Base-by-base conservation (phyloP, 202 grass and related monocot species). In the Saccharum hybrid region DNA sequence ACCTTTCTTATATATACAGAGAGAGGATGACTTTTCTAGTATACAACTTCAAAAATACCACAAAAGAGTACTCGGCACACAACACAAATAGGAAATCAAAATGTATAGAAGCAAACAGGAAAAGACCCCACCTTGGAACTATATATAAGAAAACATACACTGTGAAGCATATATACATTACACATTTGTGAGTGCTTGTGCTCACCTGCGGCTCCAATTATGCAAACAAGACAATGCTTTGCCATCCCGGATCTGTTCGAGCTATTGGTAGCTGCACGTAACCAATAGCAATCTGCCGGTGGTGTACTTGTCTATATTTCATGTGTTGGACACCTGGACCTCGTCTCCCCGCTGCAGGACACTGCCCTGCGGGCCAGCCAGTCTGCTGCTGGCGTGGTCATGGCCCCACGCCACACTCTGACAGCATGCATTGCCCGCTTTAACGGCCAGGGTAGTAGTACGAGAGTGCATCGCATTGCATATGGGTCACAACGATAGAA, bases 271-370 rank as follows among this genome's bases (percentile, higher is more conserved):
- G 51, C 19, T 6, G 9, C 49, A 36, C 57, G 66, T 45, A 36
- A 36, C 30, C 57, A 62, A 1, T 40, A 39, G 28, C 36, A 5
- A 75, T 8, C 81, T 48, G 49, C 4, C 26, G 63, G 3, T 0
- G 11, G 11, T 76, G 76, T 76, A 71, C 82, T 71, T 81, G 63
- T 71, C 81, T 80, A 85, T 85, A 85, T 88, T 88, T 88, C 86
- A 88, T 88, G 87, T 88, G 69, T 36, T 33, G 69, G 59, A 12
- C 54, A 57, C 19, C 13, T 62, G 59, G 70, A 23, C 60, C 4
- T 72, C 39, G 72, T 52, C 65, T 48, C 4, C 38, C 16, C n/a
- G 63, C 62, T 4, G n/a, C 7, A 5, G 14, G 62, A 66, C 42
- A 13, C 66, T 82, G 56, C 66, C 8, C 0, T 5, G 34, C 67